These are phyloP conservation scores for Mycena sanguinolenta DNA, from an alignment of 768 basidiomycete species.

Conservation along the genomic window DNA sequence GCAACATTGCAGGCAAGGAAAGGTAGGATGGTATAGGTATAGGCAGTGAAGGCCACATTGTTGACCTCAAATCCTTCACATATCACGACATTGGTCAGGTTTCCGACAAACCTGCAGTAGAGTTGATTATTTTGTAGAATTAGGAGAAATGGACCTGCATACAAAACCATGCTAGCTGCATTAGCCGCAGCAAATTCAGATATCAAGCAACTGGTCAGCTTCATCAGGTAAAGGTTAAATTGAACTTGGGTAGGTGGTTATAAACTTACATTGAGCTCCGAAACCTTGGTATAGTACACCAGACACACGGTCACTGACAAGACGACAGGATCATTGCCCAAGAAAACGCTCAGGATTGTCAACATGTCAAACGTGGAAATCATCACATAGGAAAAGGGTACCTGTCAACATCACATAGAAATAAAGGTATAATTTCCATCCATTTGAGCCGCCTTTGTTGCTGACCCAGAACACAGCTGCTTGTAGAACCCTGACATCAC, in stretches of 20 bases:
- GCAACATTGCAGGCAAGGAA: constrained; percentile 76
- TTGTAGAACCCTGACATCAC: constrained; percentile 85
- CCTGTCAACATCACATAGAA: no score
- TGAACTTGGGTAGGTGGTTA: no score
- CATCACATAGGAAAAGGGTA: no score
- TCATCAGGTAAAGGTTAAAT: constrained; percentile 42
- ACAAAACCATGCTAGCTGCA: constrained; percentile 76
- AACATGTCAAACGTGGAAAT: no score
- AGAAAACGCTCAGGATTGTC: constrained; percentile 77
- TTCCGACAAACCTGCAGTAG: constrained; percentile 73
- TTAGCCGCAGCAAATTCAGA: constrained; percentile 86
- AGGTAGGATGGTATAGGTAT: constrained; percentile 86
- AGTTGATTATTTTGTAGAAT: neutral
- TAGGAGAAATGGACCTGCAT: neutral
- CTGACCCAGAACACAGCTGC: constrained; percentile 93
- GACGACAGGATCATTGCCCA: constrained; percentile 93
- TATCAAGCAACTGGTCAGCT: constrained; percentile 78
- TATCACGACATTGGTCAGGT: constrained; percentile 95
- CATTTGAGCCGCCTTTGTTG: constrained; percentile 80
- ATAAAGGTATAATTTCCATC: constrained; percentile 80
- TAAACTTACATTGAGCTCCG: constrained; percentile 45
- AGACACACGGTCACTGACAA: constrained; percentile 92
- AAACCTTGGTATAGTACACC: constrained; percentile 86
- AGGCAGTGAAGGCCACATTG: constrained; percentile 84
- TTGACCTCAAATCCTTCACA: constrained; percentile 88